These are phyloP conservation scores for Clarireedia homoeocarpa DNA, from an alignment of 2,329 filamentous ascomycete genomes.

Conservation along the genomic window DNA sequence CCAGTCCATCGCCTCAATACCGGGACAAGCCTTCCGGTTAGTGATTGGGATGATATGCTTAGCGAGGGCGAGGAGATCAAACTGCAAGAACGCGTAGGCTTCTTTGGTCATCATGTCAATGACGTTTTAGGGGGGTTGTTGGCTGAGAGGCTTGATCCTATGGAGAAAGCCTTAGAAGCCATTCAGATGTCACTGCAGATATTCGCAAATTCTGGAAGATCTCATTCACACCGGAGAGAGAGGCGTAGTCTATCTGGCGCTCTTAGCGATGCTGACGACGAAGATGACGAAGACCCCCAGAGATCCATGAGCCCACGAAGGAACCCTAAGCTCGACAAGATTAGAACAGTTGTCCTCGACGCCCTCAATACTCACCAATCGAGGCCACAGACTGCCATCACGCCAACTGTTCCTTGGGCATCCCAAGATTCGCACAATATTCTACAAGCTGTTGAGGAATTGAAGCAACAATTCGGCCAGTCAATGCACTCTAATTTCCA, in stretches of 20 bases:
- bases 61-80: constrained; percentile 78
- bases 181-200: constrained; percentile 64
- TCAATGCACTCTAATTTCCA: constrained; percentile 38
- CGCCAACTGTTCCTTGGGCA: constrained; percentile 20
- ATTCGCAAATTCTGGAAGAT: constrained; percentile 40
- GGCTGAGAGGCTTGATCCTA: constrained; percentile 66
- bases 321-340: constrained; percentile 76
- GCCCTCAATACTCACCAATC: constrained; percentile 55
- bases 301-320: constrained; percentile 70
- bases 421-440: constrained; percentile 38
- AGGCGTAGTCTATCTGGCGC: constrained; percentile 65
- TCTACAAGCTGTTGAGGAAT: constrained; percentile 58
- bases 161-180: constrained; percentile 69
- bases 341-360: constrained; percentile 66
- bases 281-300: constrained; percentile 59
- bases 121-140: constrained; percentile 73
- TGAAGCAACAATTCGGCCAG: constrained; percentile 47
- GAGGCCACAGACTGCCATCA: constrained; percentile 28
- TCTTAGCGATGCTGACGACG: constrained; percentile 82
- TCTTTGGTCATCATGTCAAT: constrained; percentile 89
- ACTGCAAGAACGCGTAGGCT: constrained; percentile 69
- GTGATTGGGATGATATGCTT: constrained; percentile 88
- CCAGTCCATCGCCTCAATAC: constrained; percentile 57
- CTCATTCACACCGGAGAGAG: constrained; percentile 48
- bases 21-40: constrained; percentile 58